Evolutionary conservation across 2,329 filamentous ascomycete species (phyloP), one percentile per base, ranked within the genome.

Genomic region (Oidium heveae): DNA sequence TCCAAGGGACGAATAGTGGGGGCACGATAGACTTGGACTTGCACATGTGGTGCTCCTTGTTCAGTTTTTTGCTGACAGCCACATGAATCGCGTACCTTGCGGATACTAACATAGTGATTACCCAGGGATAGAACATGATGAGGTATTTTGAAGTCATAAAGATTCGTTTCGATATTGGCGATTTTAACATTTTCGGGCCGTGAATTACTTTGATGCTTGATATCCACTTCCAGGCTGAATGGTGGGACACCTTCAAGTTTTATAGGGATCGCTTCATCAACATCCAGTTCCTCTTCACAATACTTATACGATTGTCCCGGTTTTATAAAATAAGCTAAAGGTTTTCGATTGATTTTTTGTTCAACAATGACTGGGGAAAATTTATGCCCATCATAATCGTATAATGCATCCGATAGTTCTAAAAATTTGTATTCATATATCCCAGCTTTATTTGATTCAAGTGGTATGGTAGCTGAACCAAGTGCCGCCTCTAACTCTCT

Each of bases 221-320:
- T 86, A 63, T 89, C 87, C 24, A 96, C 75, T 65, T 96, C 91
- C 4, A 98, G 72, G 51, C 81, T 82, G 70, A 98, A 98, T 0
- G 91, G 91, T 7, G 89, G 79, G 16, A 82, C 72, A 41, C 91
- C 91, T 56, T 83, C 83, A 18, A 98, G 74, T 1, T 77, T 80
- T 56, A 98, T 82, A 0, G 89, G 88, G 55, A 98, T 94, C 43
- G 77, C 79, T 63, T 98, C 88, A 62, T 93, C 86, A 34, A 80
- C 78, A 54, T 79, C 78, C 53, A 83, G 76, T 62, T 94, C 86
- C 51, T 87, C 80, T 66, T 87, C 82, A 69, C 91, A 98, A 68
- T 89, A 94, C 65, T 91, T 94, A 72, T 95, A 95, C 0, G 86
- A 88, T 66, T 91, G 91, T 16, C 88, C 88, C 2, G 88, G 86